These are phyloP conservation scores for Arabidopsis hybrid DNA, from an alignment of 441 rosid species.

Conservation along the genomic window DNA sequence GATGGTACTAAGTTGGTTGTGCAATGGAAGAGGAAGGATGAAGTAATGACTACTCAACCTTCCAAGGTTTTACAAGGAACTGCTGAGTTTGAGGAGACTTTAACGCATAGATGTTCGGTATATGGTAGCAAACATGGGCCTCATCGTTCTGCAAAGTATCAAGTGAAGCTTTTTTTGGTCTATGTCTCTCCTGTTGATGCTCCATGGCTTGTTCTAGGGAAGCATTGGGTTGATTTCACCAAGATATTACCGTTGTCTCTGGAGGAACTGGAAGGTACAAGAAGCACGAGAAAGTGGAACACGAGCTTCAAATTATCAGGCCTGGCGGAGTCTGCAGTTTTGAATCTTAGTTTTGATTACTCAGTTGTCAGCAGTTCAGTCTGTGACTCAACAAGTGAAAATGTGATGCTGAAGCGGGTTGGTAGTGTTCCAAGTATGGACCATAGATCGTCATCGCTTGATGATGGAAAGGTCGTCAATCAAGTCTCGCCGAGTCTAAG, in stretches of 20 bases:
- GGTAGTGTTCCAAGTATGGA: constrained; percentile 62
- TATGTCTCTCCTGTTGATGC: constrained; percentile 58
- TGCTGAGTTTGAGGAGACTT: constrained; percentile 78
- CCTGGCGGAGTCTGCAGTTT: constrained; percentile 66
- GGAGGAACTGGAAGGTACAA: constrained; percentile 52
- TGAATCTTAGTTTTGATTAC: constrained; percentile 84
- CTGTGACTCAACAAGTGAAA: constrained; percentile 39
- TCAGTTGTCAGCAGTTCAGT: constrained; percentile 46
- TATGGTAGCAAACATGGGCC: constrained; percentile 70
- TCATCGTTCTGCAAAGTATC: constrained; percentile 65
- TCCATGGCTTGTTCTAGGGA: constrained; percentile 61
- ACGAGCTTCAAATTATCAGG: constrained; percentile 76
- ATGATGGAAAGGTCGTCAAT: constrained; percentile 56
- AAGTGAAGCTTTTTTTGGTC: constrained; percentile 65
- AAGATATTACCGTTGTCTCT: constrained; percentile 67
- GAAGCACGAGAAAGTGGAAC: constrained; percentile 71
- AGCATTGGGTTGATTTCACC: constrained; percentile 82
- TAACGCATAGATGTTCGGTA: constrained; percentile 62
- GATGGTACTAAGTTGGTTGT: constrained; percentile 60
- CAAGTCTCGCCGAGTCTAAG: constrained; percentile 59
- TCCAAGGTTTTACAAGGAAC: constrained; percentile 57
- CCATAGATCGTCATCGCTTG: constrained; percentile 39
- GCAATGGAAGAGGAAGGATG: constrained; percentile 77
- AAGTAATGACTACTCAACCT: constrained; percentile 58
- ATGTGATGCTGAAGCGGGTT: constrained; percentile 48